Evolutionary conservation across 768 basidiomycete genomes (phyloP).

Genomic region (Mycena chlorophos): DNA sequence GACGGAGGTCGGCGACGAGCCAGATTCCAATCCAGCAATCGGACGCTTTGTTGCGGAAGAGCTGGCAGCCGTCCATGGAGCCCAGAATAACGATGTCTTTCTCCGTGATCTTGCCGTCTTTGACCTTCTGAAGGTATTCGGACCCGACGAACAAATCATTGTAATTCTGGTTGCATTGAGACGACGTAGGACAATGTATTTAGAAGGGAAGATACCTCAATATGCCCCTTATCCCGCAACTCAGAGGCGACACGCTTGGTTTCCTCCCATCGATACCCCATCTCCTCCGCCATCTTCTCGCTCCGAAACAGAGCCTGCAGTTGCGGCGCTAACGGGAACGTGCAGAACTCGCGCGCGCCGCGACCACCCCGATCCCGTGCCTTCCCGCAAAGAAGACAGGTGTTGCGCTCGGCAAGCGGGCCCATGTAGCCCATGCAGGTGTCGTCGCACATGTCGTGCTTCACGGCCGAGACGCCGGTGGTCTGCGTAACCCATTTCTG

Average conservation of each 20-base stretch:
- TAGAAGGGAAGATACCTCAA: neutral
- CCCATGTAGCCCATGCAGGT: constrained; percentile 44
- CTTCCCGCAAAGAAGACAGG: constrained; percentile 34
- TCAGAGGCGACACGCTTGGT: constrained; percentile 20
- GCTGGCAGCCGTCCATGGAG: constrained; percentile 42
- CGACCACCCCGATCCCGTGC: constrained; percentile 28
- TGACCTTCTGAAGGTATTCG: constrained; percentile 27
- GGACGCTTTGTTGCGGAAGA: constrained; percentile 41
- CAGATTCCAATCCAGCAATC: constrained; percentile 43
- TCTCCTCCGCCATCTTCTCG: constrained; percentile 21
- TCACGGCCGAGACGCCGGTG: constrained; percentile 37
- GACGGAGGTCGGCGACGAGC: constrained; percentile 32
- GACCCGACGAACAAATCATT: constrained; percentile 30
- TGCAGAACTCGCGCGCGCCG: constrained; percentile 34
- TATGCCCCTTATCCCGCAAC: neutral
- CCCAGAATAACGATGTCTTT: constrained; percentile 33
- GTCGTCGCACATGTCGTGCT: constrained; percentile 44
- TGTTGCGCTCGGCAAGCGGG: constrained; percentile 28
- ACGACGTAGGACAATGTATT: neutral
- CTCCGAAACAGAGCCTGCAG: constrained; percentile 38
- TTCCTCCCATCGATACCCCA: constrained; percentile 30
- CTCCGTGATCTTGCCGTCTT: constrained; percentile 19
- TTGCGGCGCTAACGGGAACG: constrained; percentile 44
- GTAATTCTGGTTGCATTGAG: constrained; percentile 8
- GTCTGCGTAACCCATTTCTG: constrained; percentile 29